Conservation (phyloP, 2,329 filamentous ascomycete species). For the Xylaria polymorpha region DNA sequence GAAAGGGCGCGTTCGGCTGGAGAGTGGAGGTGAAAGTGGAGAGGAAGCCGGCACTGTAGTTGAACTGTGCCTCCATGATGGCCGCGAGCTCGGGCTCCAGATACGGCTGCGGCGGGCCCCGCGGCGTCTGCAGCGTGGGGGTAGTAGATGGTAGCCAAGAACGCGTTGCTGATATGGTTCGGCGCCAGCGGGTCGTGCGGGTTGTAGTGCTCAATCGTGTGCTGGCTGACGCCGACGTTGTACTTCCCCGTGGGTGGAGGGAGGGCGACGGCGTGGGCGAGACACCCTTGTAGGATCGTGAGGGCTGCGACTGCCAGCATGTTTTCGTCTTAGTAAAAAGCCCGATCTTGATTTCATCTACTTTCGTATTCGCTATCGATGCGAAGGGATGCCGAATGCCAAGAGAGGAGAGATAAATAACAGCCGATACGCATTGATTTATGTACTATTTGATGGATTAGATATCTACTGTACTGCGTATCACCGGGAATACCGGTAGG, state of each 20-base stretch:
- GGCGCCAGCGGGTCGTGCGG: slow-evolving; percentile 41
- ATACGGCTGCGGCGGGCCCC: slow-evolving; percentile 36
- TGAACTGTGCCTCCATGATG: slow-evolving; percentile 32
- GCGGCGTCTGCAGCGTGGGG: slow-evolving; percentile 40
- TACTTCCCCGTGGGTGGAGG: slow-evolving; percentile 29
- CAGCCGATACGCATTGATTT: not conserved
- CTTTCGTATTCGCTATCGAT: too few relatives aligned
- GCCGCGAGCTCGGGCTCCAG: slow-evolving; percentile 41
- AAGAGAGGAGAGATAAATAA: not conserved
- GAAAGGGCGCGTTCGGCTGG: slow-evolving; percentile 27
- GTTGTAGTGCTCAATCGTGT: slow-evolving; percentile 39
- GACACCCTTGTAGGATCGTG: not conserved
- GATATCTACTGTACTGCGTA: not conserved
- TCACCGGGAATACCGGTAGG: not conserved
- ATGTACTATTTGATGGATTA: too few relatives aligned
- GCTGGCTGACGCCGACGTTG: slow-evolving; percentile 41
- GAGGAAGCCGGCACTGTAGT: slow-evolving; percentile 38
- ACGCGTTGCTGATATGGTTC: slow-evolving; percentile 44
- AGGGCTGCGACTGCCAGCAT: not conserved
- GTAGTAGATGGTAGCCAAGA: slow-evolving; percentile 45
- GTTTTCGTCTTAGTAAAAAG: not conserved
- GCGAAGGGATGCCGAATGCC: too few relatives aligned
- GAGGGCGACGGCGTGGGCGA: slow-evolving; percentile 8
- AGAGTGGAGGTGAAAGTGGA: slow-evolving; percentile 39
- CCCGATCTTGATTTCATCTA: not conserved